Percentiles rank a stretch among this genome's conserved stretches.
phyloP scores from a whole-genome alignment of 2,329 filamentous ascomycete genomes.

The Chrysoporthe cubensis region DNA sequence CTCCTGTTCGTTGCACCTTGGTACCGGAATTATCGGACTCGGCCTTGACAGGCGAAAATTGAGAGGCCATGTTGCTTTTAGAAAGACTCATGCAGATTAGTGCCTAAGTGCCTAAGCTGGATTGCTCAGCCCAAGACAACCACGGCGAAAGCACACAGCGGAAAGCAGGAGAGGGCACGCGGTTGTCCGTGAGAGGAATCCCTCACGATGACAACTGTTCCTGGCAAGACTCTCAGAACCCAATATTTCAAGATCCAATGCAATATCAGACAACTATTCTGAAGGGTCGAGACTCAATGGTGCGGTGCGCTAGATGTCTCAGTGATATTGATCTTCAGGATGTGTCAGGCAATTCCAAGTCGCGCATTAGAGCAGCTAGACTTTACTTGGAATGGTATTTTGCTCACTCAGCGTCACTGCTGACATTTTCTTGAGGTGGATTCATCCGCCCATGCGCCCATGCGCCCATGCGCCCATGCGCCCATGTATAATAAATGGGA shows the following conservation, averaged over 20 bases:
- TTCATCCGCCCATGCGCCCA: background rate
- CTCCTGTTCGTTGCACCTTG: background rate
- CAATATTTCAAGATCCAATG: background rate
- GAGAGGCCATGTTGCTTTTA: background rate
- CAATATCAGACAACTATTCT: background rate
- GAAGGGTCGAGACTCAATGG: background rate
- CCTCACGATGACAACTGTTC: background rate
- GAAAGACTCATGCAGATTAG: background rate
- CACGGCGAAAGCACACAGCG: background rate
- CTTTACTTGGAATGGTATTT: background rate
- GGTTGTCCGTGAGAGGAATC: background rate
- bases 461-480: background rate
- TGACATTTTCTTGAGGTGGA: background rate
- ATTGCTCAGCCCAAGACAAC: background rate
- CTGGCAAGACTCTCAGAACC: background rate
- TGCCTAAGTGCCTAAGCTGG: background rate
- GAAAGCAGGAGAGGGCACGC: background rate
- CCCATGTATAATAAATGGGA: background rate
- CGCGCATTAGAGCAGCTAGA: background rate
- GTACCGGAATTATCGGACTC: background rate
- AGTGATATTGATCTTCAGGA: background rate
- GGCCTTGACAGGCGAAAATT: background rate
- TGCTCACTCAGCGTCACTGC: background rate
- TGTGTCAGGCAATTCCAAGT: background rate
- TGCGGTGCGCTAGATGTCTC: background rate